A percentile compares a stretch with the other conserved stretches of the same genome.
These are phyloP conservation scores for Tremella yokohamensis DNA, from an alignment of 768 basidiomycete species.

Conservation along the genomic window DNA sequence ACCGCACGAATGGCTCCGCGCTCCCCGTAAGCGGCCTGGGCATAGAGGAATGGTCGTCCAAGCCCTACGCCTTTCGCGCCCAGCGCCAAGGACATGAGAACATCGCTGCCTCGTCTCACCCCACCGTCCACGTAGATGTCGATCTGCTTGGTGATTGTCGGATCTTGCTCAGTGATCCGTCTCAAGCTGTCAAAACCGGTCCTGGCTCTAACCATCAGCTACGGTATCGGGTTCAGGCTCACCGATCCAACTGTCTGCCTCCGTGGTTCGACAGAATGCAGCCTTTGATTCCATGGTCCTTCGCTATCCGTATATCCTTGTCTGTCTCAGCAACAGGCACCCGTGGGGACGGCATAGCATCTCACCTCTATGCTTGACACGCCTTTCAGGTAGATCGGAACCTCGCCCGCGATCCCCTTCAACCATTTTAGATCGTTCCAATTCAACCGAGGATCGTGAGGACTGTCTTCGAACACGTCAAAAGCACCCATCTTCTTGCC, in stretches of 20 bases:
- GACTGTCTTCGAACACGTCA: conserved; percentile 18
- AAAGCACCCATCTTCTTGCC: conserved; percentile 43
- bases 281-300: conserved; percentile 66
- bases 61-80: conserved; percentile 52
- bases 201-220: conserved; percentile 27
- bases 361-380: conserved; percentile 55
- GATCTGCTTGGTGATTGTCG: conserved; percentile 42
- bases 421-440: conserved; percentile 49
- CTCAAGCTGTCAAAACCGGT: conserved; percentile 56
- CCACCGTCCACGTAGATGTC: conserved; percentile 85
- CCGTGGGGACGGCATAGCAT: background rate
- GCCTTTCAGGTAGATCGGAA: conserved; percentile 56
- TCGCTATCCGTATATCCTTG: conserved; percentile 80
- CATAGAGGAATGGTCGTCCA: conserved; percentile 52
- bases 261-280: conserved; percentile 55
- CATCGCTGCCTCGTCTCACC: conserved; percentile 74
- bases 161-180: conserved; percentile 41
- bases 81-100: conserved; percentile 80
- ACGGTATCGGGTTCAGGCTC: background rate
- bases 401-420: conserved; percentile 48
- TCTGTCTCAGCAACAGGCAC: conserved; percentile 5
- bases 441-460: conserved; percentile 45
- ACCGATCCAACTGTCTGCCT: conserved; percentile 53
- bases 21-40: conserved; percentile 52
- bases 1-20: conserved; percentile 50